Base-by-base conservation (phyloP, 2,329 filamentous ascomycete species). In the Graphiopsis chlorocephala region DNA sequence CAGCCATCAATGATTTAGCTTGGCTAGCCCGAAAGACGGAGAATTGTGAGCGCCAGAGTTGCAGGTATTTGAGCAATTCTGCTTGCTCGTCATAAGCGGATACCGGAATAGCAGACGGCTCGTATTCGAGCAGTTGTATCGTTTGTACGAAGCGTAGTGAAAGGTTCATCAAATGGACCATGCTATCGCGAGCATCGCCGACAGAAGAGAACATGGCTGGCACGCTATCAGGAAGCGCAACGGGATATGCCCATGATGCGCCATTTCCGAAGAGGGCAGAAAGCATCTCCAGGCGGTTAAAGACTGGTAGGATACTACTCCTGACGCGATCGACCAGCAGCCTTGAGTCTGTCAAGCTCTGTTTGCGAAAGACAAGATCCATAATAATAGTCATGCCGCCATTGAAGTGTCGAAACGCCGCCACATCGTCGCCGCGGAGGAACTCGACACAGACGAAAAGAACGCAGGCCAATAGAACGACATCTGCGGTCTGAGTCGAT, bases 371-470 rank as follows among this genome's bases (percentile, higher is more conserved):
- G 1, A 45, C 7, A 20, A 28, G 45, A 45, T 50, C 52, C 52
- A 29, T 38, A 10, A 50, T 63, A 8, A 61, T 61, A 2, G 58
- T 29, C 45, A 63, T 56, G 29, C 64, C 64, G 17, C 59, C 61
- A 15, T 33, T 55, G 45, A 62, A 65, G 12, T 65, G 64, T 57
- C 53, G 38, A 20, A 58, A 17, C 10, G 52, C 59, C 17, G 57
- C 35, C 29, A 15, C 23, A 15, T 52, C 35, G 28, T 53, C 48
- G 52, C 60, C 61, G 14, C 64, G 61, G 4, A 55, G 55, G 29
- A 65, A 26, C 28, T 65, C 64, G 11, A 65, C 33, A 12, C 64
- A 65, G 15, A 65, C 42, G 28, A 65, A 65, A 11, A 65, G 56
- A 17, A 65, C 33, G 47, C 59, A 57, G 7, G 59, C 60, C n/a